Conservation (phyloP, 2,329 filamentous ascomycete species). For the Colletotrichum kahawae region DNA sequence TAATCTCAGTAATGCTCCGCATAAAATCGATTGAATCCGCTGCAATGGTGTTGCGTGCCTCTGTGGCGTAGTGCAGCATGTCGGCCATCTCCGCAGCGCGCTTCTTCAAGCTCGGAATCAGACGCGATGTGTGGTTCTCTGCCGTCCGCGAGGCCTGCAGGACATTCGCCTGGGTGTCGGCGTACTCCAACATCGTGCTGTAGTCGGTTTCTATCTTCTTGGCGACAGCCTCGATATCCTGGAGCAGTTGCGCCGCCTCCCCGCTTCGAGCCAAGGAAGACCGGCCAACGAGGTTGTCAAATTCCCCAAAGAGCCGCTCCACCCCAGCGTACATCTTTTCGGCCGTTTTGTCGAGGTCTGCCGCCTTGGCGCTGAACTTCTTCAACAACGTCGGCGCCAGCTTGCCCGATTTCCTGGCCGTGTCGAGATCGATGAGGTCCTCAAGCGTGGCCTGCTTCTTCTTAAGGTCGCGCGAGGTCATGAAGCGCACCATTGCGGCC, state of each 20-base stretch:
- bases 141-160: constrained; percentile 68
- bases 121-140: constrained; percentile 65
- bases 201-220: constrained; percentile 89
- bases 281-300: constrained; percentile 62
- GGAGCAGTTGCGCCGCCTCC: constrained; percentile 72
- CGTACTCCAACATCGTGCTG: constrained; percentile 74
- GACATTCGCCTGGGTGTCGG: constrained; percentile 65
- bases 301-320: constrained; percentile 64
- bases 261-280: constrained; percentile 62
- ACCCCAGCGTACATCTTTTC: constrained; percentile 66
- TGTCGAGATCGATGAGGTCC: constrained; percentile 77
- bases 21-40: constrained; percentile 74
- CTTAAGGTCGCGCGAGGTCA: constrained; percentile 54
- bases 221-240: constrained; percentile 85
- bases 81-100: constrained; percentile 66
- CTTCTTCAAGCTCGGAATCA: constrained; percentile 63
- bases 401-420: constrained; percentile 74
- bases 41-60: constrained; percentile 72
- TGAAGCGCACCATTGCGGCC: constrained; percentile 68
- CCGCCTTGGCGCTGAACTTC: constrained; percentile 64
- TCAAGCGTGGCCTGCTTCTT: constrained; percentile 66
- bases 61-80: constrained; percentile 62
- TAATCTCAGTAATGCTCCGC: constrained; percentile 81
- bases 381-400: constrained; percentile 63
- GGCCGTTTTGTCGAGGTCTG: constrained; percentile 65